Percentiles rank a stretch among this genome's conserved stretches.
These are phyloP conservation scores for Carex kokanica DNA, from an alignment of 176 grass and related monocot genomes.

Conservation along the genomic window DNA sequence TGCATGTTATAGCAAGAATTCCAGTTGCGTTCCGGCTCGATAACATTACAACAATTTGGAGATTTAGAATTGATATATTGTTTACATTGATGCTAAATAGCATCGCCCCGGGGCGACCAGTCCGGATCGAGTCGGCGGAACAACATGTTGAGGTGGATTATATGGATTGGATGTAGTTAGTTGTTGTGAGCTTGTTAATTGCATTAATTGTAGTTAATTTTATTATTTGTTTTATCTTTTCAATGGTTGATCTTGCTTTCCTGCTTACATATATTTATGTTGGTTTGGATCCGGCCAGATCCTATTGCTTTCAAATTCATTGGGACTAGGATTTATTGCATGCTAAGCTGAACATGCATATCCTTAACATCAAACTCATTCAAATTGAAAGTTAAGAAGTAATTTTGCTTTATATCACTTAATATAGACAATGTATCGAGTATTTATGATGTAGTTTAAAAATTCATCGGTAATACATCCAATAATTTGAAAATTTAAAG, in stretches of 20 bases:
- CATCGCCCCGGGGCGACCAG: conserved; percentile 6
- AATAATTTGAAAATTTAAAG: not conserved
- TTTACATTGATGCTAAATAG: not conserved
- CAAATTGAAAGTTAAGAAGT: not conserved
- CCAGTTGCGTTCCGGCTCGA: conserved; percentile 14
- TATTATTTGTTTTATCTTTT: not conserved
- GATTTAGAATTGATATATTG: not conserved
- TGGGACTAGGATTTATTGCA: not conserved
- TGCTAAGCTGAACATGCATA: too few relatives aligned
- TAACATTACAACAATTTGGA: not conserved
- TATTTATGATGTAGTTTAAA: not conserved
- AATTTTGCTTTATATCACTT: not conserved
- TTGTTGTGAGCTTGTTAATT: not conserved
- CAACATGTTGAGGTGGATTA: conserved; percentile 14
- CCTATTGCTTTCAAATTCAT: not conserved
- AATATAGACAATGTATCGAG: too few relatives aligned
- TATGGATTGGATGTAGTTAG: conserved; percentile 10
- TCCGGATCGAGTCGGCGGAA: not conserved
- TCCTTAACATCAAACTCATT: not conserved
- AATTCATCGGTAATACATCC: not conserved
- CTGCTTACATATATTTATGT: not conserved
- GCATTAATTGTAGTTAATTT: not conserved
- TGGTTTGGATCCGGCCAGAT: conserved; percentile 7
- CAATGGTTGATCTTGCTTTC: not conserved
- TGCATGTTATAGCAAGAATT: not conserved